Base-by-base conservation (phyloP, 768 basidiomycete species). In the Cystofilobasidium macerans region DNA sequence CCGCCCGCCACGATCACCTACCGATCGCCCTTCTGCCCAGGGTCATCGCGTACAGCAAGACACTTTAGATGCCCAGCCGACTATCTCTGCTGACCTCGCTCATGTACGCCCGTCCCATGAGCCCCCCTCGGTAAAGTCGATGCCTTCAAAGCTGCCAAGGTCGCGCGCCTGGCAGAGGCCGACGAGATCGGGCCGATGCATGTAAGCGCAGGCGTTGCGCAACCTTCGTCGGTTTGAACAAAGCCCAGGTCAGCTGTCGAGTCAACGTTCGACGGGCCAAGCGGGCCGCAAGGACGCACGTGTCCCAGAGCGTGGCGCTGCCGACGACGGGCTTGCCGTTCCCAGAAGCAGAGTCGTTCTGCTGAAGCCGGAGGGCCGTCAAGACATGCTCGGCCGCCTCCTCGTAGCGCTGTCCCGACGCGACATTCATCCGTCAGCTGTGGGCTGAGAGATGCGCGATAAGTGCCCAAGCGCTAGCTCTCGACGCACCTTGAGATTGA, bases 291-390 rank as follows among this genome's bases (percentile, higher is more conserved):
- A 61, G n/a, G n/a, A n/a, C 35, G 42, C 30, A 60, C 72, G 86
- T 88, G 60, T 90, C 88, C 94, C 94, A 98, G 28, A 97, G 77
- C 2, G 86, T 81, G 22, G 80, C 81, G 30, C 87, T 86, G 2
- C 85, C 86, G 54, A 93, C 83, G 11, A 87, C 88, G 45, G 85
- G 84, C 6, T 57, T 53, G 16, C 67, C 63, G 3, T 57, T 57
- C 47, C 77, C 78, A 60, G 83, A 80, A 60, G 85, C 82, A 0
- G 74, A 71, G 71, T 97, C 93, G 57, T 83, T 84, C 68, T 93
- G 88, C 75, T 99, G 95, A 30, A 97, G 78, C 43, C 86, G 80
- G 2, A 99, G 81, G 8, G 94, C 92, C 73, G 93, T 89, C 12
- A 97, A 79, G 54, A 95, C 85, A 69, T 91, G 85, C 26, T 85